Evolutionary conservation across 306 rosid genomes (phyloP).

Genomic region (Casuarina glauca): DNA sequence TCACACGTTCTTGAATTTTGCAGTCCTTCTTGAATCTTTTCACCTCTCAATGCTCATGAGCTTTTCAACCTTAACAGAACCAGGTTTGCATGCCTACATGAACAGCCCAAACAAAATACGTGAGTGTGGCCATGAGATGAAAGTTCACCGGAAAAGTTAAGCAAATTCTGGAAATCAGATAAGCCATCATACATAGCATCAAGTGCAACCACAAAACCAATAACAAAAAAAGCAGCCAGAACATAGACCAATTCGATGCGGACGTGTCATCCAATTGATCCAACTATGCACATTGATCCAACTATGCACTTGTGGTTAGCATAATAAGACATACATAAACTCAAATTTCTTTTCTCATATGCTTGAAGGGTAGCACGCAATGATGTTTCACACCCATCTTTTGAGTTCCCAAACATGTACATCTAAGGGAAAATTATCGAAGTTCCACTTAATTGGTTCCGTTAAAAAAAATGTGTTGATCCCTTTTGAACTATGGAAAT

Average conservation of each 20-base stretch:
- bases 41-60: slow-evolving; percentile 86
- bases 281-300: no score
- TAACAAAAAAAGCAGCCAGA: slow-evolving; percentile 7
- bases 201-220: neutral
- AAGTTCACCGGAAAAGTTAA: slow-evolving; percentile 4
- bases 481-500: neutral
- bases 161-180: neutral
- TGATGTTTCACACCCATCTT: neutral
- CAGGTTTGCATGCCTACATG: slow-evolving; percentile 85
- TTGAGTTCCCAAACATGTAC: neutral
- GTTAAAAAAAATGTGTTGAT: neutral
- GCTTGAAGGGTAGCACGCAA: neutral
- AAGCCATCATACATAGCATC: neutral
- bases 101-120: slow-evolving; percentile 14
- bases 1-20: no score
- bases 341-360: neutral
- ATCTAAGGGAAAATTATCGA: neutral
- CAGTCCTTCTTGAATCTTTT: no score
- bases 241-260: neutral
- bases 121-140: slow-evolving; percentile 19
- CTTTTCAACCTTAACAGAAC: slow-evolving; percentile 85
- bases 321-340: neutral
- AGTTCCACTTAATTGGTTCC: neutral
- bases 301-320: neutral
- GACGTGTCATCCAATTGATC: no score